These are phyloP conservation scores for Isatis tinctoria DNA, from an alignment of 345 rosid species.

Conservation along the genomic window DNA sequence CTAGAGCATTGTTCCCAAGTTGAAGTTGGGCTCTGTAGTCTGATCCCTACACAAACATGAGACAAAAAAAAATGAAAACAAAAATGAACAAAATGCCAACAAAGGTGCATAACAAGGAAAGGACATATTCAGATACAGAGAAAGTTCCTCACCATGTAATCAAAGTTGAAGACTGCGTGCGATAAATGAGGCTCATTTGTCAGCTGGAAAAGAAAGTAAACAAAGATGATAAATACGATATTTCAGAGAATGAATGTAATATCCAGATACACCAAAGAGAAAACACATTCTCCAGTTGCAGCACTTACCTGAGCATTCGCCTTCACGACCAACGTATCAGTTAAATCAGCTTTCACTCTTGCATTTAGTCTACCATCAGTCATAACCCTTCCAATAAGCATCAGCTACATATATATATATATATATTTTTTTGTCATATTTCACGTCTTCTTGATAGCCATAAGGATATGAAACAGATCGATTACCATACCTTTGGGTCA, in stretches of 20 bases:
- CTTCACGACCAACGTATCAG: conserved; percentile 68
- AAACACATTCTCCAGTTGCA: background rate
- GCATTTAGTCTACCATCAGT: conserved; percentile 90
- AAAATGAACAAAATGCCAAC: background rate
- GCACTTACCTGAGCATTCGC: conserved; percentile 76
- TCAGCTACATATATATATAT: conserved; percentile 45
- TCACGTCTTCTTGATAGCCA: background rate
- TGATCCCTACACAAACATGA: conserved; percentile 46
- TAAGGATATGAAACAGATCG: background rate
- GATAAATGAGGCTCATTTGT: conserved; percentile 83
- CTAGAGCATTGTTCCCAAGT: conserved; percentile 69
- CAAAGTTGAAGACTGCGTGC: conserved; percentile 80
- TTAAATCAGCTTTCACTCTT: conserved; percentile 81
- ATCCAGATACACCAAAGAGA: background rate
- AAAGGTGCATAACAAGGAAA: background rate
- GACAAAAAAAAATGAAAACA: background rate
- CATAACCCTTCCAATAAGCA: conserved; percentile 90
- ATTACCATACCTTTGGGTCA: conserved; percentile 49
- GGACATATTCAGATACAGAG: background rate
- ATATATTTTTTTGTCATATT: conserved; percentile 5
- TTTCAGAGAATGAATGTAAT: background rate
- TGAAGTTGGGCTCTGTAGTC: conserved; percentile 89
- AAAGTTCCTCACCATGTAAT: conserved; percentile 65
- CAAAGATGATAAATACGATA: conserved; percentile 1
- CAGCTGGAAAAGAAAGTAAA: conserved; percentile 49